Base-by-base conservation (phyloP, 768 basidiomycete genomes). In the Russula foetens region DNA sequence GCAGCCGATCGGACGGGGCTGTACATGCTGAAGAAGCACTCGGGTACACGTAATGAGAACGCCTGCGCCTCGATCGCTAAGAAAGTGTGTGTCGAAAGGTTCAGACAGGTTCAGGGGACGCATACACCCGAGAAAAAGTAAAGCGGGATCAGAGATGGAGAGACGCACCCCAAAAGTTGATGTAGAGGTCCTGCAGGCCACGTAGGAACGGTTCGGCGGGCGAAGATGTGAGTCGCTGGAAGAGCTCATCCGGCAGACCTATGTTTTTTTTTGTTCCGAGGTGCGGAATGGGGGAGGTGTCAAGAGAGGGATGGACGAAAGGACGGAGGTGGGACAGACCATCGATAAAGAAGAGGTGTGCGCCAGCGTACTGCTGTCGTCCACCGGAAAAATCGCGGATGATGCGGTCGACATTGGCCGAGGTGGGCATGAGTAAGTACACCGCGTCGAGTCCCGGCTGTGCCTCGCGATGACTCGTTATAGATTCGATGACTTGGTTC, bases 401-500 rank as follows among this genome's bases (percentile, higher is more conserved):
- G 68, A 99, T 80, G 23, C 94, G 83, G 58, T 96, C 87, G 46
- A 98, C 84, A 72, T 98, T 98, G 76, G 93, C 90, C 1, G 84
- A 84, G 4, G 97, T 98, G 17, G 97, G 90, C 84, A 95, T 96
- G 60, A 98, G 77, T 63, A 99, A 75, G 71, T 99, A 98, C 68
- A 98, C 77, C 35, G 93, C 97, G 73, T 98, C 94, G 53, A 96
- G 85, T 44, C 83, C 82, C 9, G 84, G 81, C 71, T 96, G 91
- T 0, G 90, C 85, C 38, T 90, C 85, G 65, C 97, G 86, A 69
- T 85, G 73, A 67, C 77, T 87, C 63, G 88, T 84, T 71, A 98
- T 92, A 56, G 87, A 83, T 74, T 99, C 96, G 72, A 98, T 90
- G 69, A 92, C 96, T 99, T 72, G 6, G 72, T 11, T 11, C 11